Evolutionary conservation across 257 asterid genomes (phyloP).

Genomic region (Ilex aquifolium): DNA sequence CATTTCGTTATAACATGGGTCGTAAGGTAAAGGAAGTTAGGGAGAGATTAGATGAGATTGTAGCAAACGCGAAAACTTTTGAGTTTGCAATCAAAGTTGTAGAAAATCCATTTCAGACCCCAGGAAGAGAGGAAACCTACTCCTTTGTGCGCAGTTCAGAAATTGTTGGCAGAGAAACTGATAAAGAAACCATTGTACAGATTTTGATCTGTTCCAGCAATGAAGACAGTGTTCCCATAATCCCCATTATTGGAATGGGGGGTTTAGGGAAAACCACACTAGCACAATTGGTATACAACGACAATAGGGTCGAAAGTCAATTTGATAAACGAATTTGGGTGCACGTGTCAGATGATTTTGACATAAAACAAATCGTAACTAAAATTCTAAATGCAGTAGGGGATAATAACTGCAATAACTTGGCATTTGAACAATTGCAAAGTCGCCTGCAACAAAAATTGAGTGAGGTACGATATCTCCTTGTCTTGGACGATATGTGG

Average conservation of each 20-base stretch:
- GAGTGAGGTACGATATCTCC: conserved; percentile 6
- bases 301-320: conserved; percentile 1
- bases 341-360: conserved; percentile 12
- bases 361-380: neutral
- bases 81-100: neutral
- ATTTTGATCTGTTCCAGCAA: neutral
- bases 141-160: conserved; percentile 15
- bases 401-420: neutral
- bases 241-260: conserved; percentile 21
- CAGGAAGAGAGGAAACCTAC: conserved; percentile 7
- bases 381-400: neutral
- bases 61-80: neutral
- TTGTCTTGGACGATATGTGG: conserved; percentile 24
- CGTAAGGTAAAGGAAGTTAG: neutral
- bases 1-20: neutral
- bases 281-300: conserved; percentile 17
- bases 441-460: conserved; percentile 5
- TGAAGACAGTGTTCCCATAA: conserved; percentile 9
- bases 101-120: neutral
- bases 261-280: conserved; percentile 22
- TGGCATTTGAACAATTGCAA: conserved; percentile 5
- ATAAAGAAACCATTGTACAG: conserved; percentile 6
- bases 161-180: conserved; percentile 21
- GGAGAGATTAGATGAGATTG: neutral
- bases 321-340: conserved; percentile 18